Percentiles rank a stretch among this genome's conserved stretches.
phyloP scores from a whole-genome alignment of 345 rosid species.

The Eucalyptus dawsonii region DNA sequence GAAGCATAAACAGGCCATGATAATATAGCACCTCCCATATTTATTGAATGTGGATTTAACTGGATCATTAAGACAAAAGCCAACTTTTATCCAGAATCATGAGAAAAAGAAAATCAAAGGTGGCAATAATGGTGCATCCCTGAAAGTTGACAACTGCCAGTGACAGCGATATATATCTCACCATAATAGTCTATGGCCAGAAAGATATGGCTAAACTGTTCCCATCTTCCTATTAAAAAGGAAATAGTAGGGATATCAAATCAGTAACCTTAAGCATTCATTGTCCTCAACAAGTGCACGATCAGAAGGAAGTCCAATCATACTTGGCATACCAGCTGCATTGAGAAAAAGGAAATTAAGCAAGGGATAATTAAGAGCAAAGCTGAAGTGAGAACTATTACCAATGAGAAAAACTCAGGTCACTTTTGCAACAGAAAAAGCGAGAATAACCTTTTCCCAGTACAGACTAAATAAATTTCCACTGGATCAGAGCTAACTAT shows the following conservation, averaged over 20 bases:
- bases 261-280: conserved; percentile 65
- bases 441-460: neutral
- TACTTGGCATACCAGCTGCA: conserved; percentile 64
- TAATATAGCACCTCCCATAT: neutral
- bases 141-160: neutral
- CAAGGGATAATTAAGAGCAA: neutral
- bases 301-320: conserved; percentile 94
- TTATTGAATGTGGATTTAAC: neutral
- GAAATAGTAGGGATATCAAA: neutral
- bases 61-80: neutral
- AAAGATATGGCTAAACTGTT: neutral
- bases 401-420: neutral
- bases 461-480: neutral
- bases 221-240: neutral
- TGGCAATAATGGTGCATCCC: neutral
- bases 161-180: neutral
- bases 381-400: neutral
- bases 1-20: neutral
- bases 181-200: neutral
- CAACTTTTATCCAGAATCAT: neutral
- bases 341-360: neutral
- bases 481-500: neutral
- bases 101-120: neutral
- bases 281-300: conserved; percentile 69
- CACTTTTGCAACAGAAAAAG: neutral